Conservation (phyloP, 2,329 filamentous ascomycete species). For the Pseudogymnoascus verrucosus region DNA sequence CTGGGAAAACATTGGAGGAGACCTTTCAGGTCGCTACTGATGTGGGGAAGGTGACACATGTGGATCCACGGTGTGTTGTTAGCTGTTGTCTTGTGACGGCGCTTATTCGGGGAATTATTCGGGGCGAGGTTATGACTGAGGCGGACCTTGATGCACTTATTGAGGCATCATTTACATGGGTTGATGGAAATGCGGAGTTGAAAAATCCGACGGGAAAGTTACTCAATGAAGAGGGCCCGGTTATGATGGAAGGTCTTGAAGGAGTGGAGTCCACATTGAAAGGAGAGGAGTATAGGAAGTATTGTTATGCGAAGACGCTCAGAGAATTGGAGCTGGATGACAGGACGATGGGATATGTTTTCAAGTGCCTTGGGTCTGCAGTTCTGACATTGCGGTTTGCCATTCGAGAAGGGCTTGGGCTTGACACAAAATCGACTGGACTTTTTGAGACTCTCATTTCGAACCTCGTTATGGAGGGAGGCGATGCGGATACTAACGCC, state of each 20-base stretch:
- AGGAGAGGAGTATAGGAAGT: constrained; percentile 33
- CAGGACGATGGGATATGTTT: constrained; percentile 44
- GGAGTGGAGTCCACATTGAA: constrained; percentile 28
- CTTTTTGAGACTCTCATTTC: constrained; percentile 42
- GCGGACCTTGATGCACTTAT: constrained; percentile 35
- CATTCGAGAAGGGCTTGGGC: constrained; percentile 26
- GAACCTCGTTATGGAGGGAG: constrained; percentile 42
- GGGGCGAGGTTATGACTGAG: constrained; percentile 36
- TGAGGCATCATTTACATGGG: constrained; percentile 33
- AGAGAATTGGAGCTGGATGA: constrained; percentile 39
- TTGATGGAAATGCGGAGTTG: constrained; percentile 25
- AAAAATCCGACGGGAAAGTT: constrained; percentile 4
- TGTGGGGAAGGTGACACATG: constrained; percentile 40
- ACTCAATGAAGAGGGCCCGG: background rate
- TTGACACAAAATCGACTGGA: constrained; percentile 17
- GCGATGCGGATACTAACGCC: constrained; percentile 48
- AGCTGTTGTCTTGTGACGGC: constrained; percentile 40
- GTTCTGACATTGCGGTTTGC: constrained; percentile 37
- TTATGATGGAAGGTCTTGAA: constrained; percentile 8
- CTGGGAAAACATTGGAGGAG: constrained; percentile 33
- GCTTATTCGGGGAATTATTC: constrained; percentile 38
- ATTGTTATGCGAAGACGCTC: constrained; percentile 32
- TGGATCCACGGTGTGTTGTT: constrained; percentile 43
- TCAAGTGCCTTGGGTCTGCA: constrained; percentile 44
- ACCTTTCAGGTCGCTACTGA: constrained; percentile 36